Conservation (phyloP, 441 rosid species). For the Erodium trifolium region DNA sequence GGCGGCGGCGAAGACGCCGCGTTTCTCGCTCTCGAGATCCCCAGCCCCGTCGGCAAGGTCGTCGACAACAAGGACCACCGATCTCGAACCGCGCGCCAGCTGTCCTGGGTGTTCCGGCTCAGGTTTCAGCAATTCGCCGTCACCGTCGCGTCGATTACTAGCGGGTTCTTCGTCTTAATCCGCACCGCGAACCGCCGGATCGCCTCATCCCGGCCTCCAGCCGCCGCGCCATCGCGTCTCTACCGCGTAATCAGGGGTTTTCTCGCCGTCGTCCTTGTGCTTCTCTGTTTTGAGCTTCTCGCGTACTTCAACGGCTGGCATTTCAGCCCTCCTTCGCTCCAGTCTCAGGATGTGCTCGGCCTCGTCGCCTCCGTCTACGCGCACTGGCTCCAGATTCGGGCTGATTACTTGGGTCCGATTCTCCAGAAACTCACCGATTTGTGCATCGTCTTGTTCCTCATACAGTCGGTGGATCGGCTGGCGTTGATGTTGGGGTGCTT, state of each 20-base stretch:
- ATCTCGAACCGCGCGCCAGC: conserved; percentile 63
- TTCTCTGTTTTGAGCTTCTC: conserved; percentile 57
- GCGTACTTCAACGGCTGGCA: conserved; percentile 92
- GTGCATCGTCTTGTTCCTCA: conserved; percentile 72
- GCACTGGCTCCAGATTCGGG: conserved; percentile 61
- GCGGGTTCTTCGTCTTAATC: conserved; percentile 34
- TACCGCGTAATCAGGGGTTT: conserved; percentile 51
- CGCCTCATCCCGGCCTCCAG: conserved; percentile 29
- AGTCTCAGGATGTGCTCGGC: conserved; percentile 41
- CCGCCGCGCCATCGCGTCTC: conserved; percentile 39
- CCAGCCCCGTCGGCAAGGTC: conserved; percentile 8
- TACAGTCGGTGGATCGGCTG: conserved; percentile 75
- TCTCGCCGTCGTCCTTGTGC: conserved; percentile 42
- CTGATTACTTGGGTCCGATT: conserved; percentile 65
- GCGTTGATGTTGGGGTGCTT: conserved; percentile 65
- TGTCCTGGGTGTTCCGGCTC: conserved; percentile 56
- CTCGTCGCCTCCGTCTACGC: conserved; percentile 51
- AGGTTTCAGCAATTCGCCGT: conserved; percentile 50
- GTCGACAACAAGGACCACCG: conserved; percentile 39
- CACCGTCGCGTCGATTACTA: conserved; percentile 40
- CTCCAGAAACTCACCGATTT: conserved; percentile 63
- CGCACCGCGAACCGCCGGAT: conserved; percentile 77
- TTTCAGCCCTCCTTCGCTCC: conserved; percentile 72
- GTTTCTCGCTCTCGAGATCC: conserved; percentile 40
- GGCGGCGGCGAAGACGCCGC: neutral